These are phyloP conservation scores for Tetrahymena borealis DNA, from an alignment of 73 alveolate genomes.

Conservation along the genomic window DNA sequence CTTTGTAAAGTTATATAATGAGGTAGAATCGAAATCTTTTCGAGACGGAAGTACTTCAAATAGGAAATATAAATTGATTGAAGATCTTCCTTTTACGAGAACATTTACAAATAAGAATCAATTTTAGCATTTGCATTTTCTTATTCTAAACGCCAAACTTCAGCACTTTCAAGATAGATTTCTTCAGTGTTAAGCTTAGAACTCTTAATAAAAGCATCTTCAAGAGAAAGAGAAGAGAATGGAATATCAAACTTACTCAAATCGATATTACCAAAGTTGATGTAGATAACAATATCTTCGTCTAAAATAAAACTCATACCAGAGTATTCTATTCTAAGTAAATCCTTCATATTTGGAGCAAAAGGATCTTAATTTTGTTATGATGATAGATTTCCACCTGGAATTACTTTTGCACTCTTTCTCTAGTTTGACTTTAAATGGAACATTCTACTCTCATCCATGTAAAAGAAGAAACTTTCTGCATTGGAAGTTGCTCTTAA, in stretches of 20 bases:
- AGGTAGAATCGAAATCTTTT: neutral
- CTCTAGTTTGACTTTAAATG: neutral
- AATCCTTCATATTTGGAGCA: neutral
- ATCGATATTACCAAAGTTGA: neutral
- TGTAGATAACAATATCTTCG: neutral
- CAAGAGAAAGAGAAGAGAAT: neutral
- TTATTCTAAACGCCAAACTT: neutral
- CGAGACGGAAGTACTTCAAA: neutral
- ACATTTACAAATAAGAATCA: neutral
- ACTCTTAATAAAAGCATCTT: neutral
- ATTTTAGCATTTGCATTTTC: neutral
- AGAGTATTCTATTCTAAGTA: neutral
- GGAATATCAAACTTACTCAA: neutral
- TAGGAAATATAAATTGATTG: neutral
- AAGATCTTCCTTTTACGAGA: neutral
- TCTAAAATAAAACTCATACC: neutral
- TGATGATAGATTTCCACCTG: neutral
- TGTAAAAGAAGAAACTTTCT: neutral
- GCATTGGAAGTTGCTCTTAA: neutral
- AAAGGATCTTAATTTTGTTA: neutral
- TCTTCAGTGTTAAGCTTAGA: neutral
- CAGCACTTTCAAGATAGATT: neutral
- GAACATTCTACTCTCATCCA: neutral
- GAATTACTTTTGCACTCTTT: neutral
- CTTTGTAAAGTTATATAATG: neutral